These are phyloP conservation scores for Colletotrichum agaves DNA, from an alignment of 2,329 filamentous ascomycete species.

Conservation along the genomic window DNA sequence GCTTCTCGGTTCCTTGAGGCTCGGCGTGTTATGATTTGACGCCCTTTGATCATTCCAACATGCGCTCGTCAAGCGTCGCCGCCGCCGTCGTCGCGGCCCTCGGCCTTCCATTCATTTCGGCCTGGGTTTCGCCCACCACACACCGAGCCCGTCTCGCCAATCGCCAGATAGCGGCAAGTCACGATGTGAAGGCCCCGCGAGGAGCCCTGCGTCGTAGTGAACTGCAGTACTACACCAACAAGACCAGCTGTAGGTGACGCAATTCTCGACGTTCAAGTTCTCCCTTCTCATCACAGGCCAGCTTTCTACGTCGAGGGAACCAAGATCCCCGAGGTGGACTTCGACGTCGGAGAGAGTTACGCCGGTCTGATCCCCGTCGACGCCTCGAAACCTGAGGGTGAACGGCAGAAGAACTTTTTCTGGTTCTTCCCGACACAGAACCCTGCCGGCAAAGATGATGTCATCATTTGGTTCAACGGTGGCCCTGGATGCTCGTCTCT, in stretches of 20 bases:
- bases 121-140: constrained; percentile 4
- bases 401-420: constrained; percentile 75
- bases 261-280: accelerated
- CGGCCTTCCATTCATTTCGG: constrained; percentile 5
- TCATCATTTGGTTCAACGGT: constrained; percentile 96
- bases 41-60: background rate
- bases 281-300: constrained; percentile 41
- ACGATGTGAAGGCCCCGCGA: background rate
- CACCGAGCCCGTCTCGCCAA: background rate
- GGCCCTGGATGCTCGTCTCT: constrained; percentile 97
- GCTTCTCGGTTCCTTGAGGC: background rate
- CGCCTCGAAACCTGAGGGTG: constrained; percentile 55
- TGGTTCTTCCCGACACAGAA: constrained; percentile 98
- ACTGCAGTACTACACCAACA: constrained; percentile 25
- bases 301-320: constrained; percentile 73
- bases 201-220: background rate
- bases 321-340: constrained; percentile 73
- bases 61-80: constrained; percentile 2
- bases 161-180: background rate
- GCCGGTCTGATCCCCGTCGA: constrained; percentile 70
- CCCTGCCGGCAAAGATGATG: constrained; percentile 89
- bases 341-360: constrained; percentile 75
- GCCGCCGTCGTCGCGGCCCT: background rate
- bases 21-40: background rate
- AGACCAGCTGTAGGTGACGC: constrained; percentile 18